phyloP scores from a whole-genome alignment of 805 yeast species.

The Ogataea parapolymorpha region DNA sequence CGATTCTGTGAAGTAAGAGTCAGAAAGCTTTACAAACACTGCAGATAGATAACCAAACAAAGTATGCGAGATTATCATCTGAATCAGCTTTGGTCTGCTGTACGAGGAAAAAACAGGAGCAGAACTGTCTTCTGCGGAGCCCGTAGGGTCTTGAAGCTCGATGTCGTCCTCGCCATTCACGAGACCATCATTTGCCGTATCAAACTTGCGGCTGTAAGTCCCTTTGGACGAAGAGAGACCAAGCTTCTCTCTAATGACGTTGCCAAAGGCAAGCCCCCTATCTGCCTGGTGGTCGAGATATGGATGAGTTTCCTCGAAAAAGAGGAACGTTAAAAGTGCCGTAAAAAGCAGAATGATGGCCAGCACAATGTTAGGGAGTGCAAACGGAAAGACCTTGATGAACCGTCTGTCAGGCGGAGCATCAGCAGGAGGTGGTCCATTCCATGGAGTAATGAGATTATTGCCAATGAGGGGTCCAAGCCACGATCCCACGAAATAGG shows the following conservation, averaged over 20 bases:
- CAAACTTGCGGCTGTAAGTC: background rate
- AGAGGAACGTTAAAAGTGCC: background rate
- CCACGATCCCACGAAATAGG: background rate
- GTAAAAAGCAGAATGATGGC: background rate
- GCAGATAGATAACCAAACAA: background rate
- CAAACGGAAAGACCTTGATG: background rate
- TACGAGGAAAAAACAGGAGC: background rate
- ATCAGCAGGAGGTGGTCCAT: background rate
- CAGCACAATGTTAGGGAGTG: background rate
- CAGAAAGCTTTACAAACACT: background rate
- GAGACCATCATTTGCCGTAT: no score
- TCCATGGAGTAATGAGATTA: conserved; percentile 1
- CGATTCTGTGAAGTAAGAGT: background rate
- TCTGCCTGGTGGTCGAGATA: background rate
- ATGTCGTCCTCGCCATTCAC: background rate
- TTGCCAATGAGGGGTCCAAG: conserved; percentile 1
- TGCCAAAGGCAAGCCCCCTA: background rate
- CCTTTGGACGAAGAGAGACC: background rate
- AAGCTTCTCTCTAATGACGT: background rate
- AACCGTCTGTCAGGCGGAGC: background rate
- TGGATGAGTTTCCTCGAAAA: background rate
- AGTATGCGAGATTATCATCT: background rate
- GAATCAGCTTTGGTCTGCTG: background rate
- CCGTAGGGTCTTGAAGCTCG: background rate
- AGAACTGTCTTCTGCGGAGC: background rate